Evolutionary conservation across 305 asterid genomes (phyloP).

Genomic region (Rubia balearica): DNA sequence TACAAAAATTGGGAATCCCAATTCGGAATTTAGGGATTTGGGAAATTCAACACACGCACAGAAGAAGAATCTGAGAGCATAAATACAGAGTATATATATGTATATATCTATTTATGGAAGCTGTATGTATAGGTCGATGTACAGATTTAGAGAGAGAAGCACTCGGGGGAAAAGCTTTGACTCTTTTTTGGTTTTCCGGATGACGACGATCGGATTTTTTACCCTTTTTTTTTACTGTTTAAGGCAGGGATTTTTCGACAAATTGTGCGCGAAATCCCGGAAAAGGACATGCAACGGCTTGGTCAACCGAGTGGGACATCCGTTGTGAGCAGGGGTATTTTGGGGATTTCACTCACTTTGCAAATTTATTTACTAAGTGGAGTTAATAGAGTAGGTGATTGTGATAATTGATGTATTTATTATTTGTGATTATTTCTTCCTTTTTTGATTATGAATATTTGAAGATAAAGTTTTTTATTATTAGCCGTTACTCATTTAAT

Average conservation of each 20-base stretch:
- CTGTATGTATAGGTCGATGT: constrained; percentile 34
- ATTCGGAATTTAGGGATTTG: constrained; percentile 43
- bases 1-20: constrained; percentile 24
- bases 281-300: background rate
- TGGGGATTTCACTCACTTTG: background rate
- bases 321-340: background rate
- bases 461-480: too few relatives aligned
- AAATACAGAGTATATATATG: constrained; percentile 18
- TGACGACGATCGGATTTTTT: constrained; percentile 18
- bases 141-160: constrained; percentile 35
- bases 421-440: too few relatives aligned
- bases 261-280: constrained; percentile 3
- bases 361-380: too few relatives aligned
- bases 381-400: background rate
- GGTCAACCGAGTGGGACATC: background rate
- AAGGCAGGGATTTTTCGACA: background rate
- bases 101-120: constrained; percentile 20
- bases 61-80: constrained; percentile 21
- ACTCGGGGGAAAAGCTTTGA: constrained; percentile 17
- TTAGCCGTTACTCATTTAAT: too few relatives aligned
- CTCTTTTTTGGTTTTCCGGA: constrained; percentile 21
- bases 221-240: background rate
- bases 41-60: constrained; percentile 9
- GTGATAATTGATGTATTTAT: too few relatives aligned
- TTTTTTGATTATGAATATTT: too few relatives aligned